These are phyloP conservation scores for Colletotrichum somersetense DNA, from an alignment of 2,329 filamentous ascomycete genomes.

Conservation along the genomic window DNA sequence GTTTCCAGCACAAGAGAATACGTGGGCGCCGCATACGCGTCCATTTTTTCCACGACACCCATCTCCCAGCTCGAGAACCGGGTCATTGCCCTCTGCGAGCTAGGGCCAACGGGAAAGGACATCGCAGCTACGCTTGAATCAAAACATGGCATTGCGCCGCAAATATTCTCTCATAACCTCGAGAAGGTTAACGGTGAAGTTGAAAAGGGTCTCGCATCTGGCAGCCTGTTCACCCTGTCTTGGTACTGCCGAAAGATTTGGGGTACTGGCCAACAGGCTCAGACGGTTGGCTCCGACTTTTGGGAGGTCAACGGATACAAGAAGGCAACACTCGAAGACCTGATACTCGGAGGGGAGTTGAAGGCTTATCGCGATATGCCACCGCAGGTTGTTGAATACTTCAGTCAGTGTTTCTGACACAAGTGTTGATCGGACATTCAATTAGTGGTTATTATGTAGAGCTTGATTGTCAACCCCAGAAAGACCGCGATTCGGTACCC, in stretches of 20 bases:
- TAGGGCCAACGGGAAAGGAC: conserved; percentile 46
- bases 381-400: conserved; percentile 38
- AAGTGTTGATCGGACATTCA: not conserved
- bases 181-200: conserved; percentile 46
- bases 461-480: no score
- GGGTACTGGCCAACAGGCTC: conserved; percentile 44
- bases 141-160: conserved; percentile 43
- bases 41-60: conserved; percentile 47
- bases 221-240: conserved; percentile 42
- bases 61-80: conserved; percentile 43
- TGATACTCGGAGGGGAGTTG: conserved; percentile 45
- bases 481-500: not conserved
- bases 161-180: conserved; percentile 41
- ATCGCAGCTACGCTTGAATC: conserved; percentile 43
- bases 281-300: conserved; percentile 44
- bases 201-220: conserved; percentile 41
- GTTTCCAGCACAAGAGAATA: conserved; percentile 45
- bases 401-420: not conserved
- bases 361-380: conserved; percentile 45
- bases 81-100: conserved; percentile 45
- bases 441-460: not conserved
- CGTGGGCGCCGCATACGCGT: conserved; percentile 47
- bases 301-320: conserved; percentile 47
- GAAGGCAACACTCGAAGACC: conserved; percentile 43
- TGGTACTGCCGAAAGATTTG: conserved; percentile 49